phyloP scores from a whole-genome alignment of 768 basidiomycete genomes.

The Cubamyces sp. region DNA sequence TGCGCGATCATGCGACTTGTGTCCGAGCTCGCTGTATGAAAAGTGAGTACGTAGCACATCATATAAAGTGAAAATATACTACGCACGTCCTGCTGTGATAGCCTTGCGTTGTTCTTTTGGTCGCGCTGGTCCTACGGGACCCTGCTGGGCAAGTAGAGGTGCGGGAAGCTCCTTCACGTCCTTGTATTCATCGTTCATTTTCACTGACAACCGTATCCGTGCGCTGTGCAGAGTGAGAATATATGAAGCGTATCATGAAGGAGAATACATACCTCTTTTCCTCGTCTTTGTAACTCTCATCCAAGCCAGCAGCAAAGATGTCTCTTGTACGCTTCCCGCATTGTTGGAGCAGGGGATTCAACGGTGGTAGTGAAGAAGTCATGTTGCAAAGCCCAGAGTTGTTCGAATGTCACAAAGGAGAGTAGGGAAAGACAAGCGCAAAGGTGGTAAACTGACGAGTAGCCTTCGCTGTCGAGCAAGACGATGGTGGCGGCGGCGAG shows the following conservation, averaged over 20 bases:
- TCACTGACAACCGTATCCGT: slow-evolving; percentile 76
- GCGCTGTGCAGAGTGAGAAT: slow-evolving; percentile 45
- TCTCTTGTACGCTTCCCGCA: slow-evolving; percentile 75
- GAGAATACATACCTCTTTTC: slow-evolving; percentile 60
- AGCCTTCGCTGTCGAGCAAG: neutral
- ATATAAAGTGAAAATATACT: neutral
- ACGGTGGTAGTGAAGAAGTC: slow-evolving; percentile 60
- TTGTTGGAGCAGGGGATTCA: slow-evolving; percentile 64
- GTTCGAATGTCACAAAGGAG: neutral
- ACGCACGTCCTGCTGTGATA: slow-evolving; percentile 73
- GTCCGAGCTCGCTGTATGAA: slow-evolving; percentile 50
- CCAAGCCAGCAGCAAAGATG: slow-evolving; percentile 68
- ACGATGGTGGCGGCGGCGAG: slow-evolving; percentile 18
- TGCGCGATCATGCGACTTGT: slow-evolving; percentile 62
- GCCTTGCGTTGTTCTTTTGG: slow-evolving; percentile 67
- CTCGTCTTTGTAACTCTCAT: slow-evolving; percentile 64
- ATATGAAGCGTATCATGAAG: neutral
- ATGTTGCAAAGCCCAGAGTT: slow-evolving; percentile 13
- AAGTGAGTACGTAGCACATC: neutral
- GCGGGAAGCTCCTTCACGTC: slow-evolving; percentile 86
- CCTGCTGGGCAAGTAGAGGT: slow-evolving; percentile 79
- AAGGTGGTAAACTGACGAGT: neutral
- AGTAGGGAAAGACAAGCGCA: neutral
- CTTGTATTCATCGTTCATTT: slow-evolving; percentile 89
- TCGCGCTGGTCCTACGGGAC: slow-evolving; percentile 76